Evolutionary conservation across 2,329 filamentous ascomycete species (phyloP).

Genomic region (Aspergillus fructus): DNA sequence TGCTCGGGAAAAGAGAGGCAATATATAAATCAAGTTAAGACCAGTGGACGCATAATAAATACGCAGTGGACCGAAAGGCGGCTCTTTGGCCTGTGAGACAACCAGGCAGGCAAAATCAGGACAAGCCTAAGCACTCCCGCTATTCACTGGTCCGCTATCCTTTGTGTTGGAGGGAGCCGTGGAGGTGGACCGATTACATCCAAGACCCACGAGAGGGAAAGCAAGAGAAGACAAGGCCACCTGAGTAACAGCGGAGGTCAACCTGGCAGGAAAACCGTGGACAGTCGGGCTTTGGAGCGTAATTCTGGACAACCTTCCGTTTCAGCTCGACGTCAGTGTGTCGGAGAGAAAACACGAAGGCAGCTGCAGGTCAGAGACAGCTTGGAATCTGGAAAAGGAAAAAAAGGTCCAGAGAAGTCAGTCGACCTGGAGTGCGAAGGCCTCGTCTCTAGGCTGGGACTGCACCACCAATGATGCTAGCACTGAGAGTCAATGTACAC

Average conservation of each 20-base stretch:
- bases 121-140: neutral
- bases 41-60: neutral
- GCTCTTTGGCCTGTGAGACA: neutral
- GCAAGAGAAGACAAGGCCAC: neutral
- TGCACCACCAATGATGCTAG: slow-evolving; percentile 4
- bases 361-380: neutral
- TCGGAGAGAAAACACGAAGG: neutral
- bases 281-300: neutral
- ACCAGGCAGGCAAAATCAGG: neutral
- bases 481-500: neutral
- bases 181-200: slow-evolving; percentile 1
- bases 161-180: neutral
- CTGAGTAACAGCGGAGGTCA: neutral
- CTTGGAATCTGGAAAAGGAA: neutral
- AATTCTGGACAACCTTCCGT: neutral
- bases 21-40: neutral
- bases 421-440: neutral
- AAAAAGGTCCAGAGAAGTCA: neutral
- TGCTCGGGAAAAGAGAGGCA: neutral
- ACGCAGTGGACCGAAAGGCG: neutral
- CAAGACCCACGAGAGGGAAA: neutral
- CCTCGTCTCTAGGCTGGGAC: neutral
- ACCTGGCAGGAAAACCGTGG: neutral
- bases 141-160: neutral
- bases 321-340: neutral